Evolutionary conservation across 768 basidiomycete species (phyloP), one percentile per base, ranked within the genome.

Genomic region (Russula sp.): DNA sequence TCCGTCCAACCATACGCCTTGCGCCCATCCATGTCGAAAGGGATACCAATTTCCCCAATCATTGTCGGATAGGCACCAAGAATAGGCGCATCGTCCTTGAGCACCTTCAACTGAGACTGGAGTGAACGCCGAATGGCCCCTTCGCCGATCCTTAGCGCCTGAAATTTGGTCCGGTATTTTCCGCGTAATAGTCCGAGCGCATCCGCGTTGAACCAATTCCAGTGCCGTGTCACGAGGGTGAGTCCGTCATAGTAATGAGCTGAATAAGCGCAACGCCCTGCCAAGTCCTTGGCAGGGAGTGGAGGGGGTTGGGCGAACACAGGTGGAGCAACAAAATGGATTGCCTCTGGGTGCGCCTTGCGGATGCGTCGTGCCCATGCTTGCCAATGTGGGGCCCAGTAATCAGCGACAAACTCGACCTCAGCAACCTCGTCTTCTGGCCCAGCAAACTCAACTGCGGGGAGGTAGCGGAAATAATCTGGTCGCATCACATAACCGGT

Each of bases 141-240:
- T 66, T 92, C 86, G n/a, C 96, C 96, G 42, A 98, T 76, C 69
- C 84, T 86, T 51, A 92, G 83, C 1, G 90, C 90, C 52, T 85
- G 82, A 8, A 91, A 64, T 1, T 83, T 77, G 55, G 77, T 80
- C 11, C 78, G 76, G 70, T 96, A 88, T 68, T 88, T 88, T 9
- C 93, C 91, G 20, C 96, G 78, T 38, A 99, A 73, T n/a, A 98
- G 71, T 1, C 96, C 97, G 0, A 99, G 75, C 1, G 95, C 93
- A 73, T 98, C 94, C 2, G 93, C 93, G 68, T 98, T 98, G 80
- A 93, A 89, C 86, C 87, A 87, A 70, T 93, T 88, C 92, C 90
- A 94, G 68, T 94, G 91, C 39, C 91, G 80, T 38, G 90, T 90
- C n/a, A 98, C 78, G 45, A 98, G 81, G 0, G 96, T 98, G 43